These are phyloP conservation scores for Urochloa ruziziensis DNA, from an alignment of 176 grass and related monocot species.

Conservation along the genomic window DNA sequence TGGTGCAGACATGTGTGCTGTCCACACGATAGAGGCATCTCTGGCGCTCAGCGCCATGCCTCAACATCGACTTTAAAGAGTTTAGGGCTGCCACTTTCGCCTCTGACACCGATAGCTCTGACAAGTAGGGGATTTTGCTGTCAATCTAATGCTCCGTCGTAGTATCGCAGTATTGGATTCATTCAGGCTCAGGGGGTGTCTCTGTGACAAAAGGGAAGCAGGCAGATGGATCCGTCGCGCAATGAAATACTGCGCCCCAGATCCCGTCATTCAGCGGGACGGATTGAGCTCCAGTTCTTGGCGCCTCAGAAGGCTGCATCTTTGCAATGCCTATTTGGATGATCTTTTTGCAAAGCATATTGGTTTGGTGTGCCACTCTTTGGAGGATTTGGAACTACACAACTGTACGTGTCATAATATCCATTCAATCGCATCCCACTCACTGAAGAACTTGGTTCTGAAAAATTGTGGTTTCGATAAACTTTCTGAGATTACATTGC, in stretches of 20 bases:
- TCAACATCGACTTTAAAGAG: not conserved
- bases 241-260: not conserved
- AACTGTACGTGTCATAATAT: not conserved
- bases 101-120: not conserved
- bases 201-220: not conserved
- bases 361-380: not conserved
- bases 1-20: not conserved
- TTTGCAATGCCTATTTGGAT: not conserved
- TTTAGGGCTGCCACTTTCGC: too few species aligned
- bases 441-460: not conserved
- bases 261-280: not conserved
- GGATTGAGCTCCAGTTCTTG: not conserved
- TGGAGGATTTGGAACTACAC: conserved; percentile 4
- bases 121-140: not conserved
- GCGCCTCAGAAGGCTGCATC: conserved; percentile 6
- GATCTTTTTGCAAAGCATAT: not conserved
- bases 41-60: not conserved
- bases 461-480: not conserved
- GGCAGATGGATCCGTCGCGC: not conserved
- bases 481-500: not conserved
- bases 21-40: not conserved
- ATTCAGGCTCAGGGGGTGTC: not conserved
- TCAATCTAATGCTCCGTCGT: not conserved
- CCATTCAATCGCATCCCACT: not conserved
- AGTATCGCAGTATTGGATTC: not conserved